Evolutionary conservation across 352 stramenopile genomes (phyloP).

Genomic region (Globisporangium abappressorium): DNA sequence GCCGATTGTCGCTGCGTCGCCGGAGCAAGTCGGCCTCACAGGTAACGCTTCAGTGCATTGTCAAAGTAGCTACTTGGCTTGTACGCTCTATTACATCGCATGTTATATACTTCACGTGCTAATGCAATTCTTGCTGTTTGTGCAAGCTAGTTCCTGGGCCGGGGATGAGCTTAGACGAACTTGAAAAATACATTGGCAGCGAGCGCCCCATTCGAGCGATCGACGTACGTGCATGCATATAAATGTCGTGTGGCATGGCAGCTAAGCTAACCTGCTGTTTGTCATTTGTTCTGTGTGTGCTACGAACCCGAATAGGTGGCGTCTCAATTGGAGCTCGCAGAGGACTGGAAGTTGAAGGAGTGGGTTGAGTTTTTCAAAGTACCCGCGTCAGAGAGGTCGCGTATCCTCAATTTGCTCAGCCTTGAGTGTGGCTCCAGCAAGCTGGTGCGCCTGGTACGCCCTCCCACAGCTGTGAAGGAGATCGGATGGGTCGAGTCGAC

Average conservation of each 20-base stretch:
- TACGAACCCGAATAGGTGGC: constrained; percentile 19
- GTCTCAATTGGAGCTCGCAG: constrained; percentile 29
- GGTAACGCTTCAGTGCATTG: constrained; percentile 13
- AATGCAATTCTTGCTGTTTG: not conserved
- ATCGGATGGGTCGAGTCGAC: constrained; percentile 44
- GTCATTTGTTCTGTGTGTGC: not conserved
- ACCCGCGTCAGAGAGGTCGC: constrained; percentile 14
- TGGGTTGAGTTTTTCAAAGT: constrained; percentile 38
- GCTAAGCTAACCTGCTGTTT: not conserved
- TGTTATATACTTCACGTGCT: not conserved
- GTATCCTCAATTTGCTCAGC: constrained; percentile 37
- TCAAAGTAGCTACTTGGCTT: not conserved
- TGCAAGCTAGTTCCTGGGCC: constrained; percentile 6
- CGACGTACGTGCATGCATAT: constrained; percentile 20
- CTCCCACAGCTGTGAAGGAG: constrained; percentile 33
- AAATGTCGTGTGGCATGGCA: not conserved
- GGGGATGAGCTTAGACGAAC: constrained; percentile 20
- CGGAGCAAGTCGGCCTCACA: constrained; percentile 24
- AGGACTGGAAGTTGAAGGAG: constrained; percentile 29
- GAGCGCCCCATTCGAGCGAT: constrained; percentile 30
- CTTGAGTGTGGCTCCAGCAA: constrained; percentile 35
- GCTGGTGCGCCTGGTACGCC: constrained; percentile 25
- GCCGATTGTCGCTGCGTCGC: constrained; percentile 22
- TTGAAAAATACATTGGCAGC: constrained; percentile 26
- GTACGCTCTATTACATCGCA: not conserved